Conservation (phyloP, 495 filamentous ascomycete species). For the Neurospora pannonica region DNA sequence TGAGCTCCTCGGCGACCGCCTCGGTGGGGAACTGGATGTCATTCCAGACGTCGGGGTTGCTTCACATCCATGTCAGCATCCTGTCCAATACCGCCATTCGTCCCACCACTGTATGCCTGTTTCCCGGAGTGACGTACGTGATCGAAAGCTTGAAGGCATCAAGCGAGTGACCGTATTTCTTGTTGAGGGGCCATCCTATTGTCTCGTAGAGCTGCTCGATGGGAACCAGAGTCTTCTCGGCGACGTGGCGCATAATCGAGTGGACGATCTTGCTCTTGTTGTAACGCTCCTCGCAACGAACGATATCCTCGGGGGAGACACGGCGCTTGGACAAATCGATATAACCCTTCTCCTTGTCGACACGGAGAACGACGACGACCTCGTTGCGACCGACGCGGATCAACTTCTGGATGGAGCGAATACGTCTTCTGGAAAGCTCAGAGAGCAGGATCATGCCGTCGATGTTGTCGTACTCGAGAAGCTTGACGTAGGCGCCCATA, state of each 20-base stretch:
- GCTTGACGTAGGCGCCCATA: slow-evolving; percentile 99
- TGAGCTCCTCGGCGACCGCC: slow-evolving; percentile 75
- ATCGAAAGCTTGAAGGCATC: slow-evolving; percentile 99
- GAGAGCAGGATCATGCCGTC: slow-evolving; percentile 98
- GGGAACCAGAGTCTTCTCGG: slow-evolving; percentile 88
- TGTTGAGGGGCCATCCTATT: slow-evolving; percentile 95
- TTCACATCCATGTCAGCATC: slow-evolving; percentile 21
- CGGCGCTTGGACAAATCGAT: slow-evolving; percentile 98
- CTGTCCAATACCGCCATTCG: not conserved
- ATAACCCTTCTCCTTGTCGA: slow-evolving; percentile 99
- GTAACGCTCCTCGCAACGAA: slow-evolving; percentile 97
- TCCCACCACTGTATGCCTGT: not conserved
- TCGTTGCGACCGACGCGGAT: slow-evolving; percentile 97
- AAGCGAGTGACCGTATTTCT: slow-evolving; percentile 91
- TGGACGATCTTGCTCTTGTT: slow-evolving; percentile 99
- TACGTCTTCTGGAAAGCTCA: slow-evolving; percentile 92
- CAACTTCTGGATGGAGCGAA: slow-evolving; percentile 95
- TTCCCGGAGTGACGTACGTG: slow-evolving; percentile 51
- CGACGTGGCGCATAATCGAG: slow-evolving; percentile 94
- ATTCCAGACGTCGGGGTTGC: slow-evolving; percentile 92
- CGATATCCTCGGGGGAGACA: slow-evolving; percentile 92
- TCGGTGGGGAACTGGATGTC: slow-evolving; percentile 82
- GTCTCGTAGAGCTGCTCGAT: slow-evolving; percentile 88
- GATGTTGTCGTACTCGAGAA: slow-evolving; percentile 98
- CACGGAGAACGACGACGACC: slow-evolving; percentile 93